Evolutionary conservation across 1,284 basidiomycete species (phyloP).

Genomic region (Pascua sp.): DNA sequence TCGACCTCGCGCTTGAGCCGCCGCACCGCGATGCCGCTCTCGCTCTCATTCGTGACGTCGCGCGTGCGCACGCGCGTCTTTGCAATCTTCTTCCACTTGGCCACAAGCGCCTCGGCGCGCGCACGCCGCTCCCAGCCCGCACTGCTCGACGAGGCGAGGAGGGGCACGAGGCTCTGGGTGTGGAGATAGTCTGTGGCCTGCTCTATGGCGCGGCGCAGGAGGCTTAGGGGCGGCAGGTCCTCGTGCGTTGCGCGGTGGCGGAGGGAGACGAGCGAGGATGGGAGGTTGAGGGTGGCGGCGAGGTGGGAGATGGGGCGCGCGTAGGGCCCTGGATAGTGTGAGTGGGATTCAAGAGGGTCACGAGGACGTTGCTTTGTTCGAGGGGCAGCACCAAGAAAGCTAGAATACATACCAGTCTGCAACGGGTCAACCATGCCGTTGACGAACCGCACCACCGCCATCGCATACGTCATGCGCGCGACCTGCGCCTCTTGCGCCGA

Average conservation of each 20-base stretch:
- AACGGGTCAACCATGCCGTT: constrained; percentile 93
- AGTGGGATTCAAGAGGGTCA: not conserved
- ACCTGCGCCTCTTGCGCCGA: constrained; percentile 58
- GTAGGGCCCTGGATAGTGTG: constrained; percentile 50
- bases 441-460: constrained; percentile 74
- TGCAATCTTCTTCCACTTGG: constrained; percentile 43
- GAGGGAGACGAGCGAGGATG: constrained; percentile 86
- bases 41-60: constrained; percentile 68
- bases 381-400: not conserved
- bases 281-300: constrained; percentile 78
- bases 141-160: constrained; percentile 58
- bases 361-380: not conserved
- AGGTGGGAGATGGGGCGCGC: constrained; percentile 88
- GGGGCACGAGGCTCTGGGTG: constrained; percentile 70
- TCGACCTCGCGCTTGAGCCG: constrained; percentile 42
- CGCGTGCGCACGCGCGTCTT: constrained; percentile 54
- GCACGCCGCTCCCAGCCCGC: constrained; percentile 46
- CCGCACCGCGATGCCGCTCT: constrained; percentile 50
- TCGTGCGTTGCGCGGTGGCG: constrained; percentile 95
- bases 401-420: constrained; percentile 63
- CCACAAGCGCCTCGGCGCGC: constrained; percentile 52
- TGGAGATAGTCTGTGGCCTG: constrained; percentile 62
- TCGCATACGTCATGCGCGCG: constrained; percentile 61
- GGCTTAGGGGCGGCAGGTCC: constrained; percentile 78
- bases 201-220: constrained; percentile 70